Evolutionary conservation across 2,329 filamentous ascomycete species (phyloP).

Genomic region (Colletotrichum paranaense): DNA sequence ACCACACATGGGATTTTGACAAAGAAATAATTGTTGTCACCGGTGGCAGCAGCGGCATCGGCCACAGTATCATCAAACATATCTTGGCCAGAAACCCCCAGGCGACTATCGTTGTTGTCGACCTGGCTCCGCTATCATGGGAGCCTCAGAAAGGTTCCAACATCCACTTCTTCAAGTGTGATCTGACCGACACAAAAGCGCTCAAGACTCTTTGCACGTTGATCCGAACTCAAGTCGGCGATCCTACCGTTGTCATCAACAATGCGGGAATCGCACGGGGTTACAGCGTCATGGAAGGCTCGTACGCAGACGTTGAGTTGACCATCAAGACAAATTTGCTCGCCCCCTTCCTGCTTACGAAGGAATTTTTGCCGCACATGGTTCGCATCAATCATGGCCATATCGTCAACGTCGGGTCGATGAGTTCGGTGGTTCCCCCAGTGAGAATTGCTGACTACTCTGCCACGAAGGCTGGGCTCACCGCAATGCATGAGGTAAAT

Average conservation of each 20-base stretch:
- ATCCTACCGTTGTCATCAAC: slow-evolving; percentile 51
- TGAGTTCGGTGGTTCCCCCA: slow-evolving; percentile 64
- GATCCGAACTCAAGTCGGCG: slow-evolving; percentile 47
- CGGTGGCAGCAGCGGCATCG: slow-evolving; percentile 56
- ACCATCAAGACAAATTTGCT: slow-evolving; percentile 61
- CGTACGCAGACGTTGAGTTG: slow-evolving; percentile 43
- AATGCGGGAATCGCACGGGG: slow-evolving; percentile 47
- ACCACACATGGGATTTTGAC: slow-evolving; percentile 47
- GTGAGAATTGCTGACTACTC: slow-evolving; percentile 70
- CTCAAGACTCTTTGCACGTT: slow-evolving; percentile 42
- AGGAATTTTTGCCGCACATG: slow-evolving; percentile 72
- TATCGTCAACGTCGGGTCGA: slow-evolving; percentile 70
- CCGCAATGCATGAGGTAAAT: slow-evolving; percentile 43
- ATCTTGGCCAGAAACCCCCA: slow-evolving; percentile 41
- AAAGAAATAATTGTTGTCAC: slow-evolving; percentile 57
- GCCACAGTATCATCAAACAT: slow-evolving; percentile 47
- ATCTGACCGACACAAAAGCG: slow-evolving; percentile 48
- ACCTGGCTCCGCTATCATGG: slow-evolving; percentile 46
- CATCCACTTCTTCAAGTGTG: slow-evolving; percentile 49
- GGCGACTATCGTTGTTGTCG: slow-evolving; percentile 47
- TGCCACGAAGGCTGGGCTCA: slow-evolving; percentile 60
- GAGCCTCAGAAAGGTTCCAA: slow-evolving; percentile 36
- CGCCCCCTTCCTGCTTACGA: slow-evolving; percentile 66
- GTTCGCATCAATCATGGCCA: slow-evolving; percentile 70
- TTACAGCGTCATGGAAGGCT: slow-evolving; percentile 42